Base-by-base conservation (phyloP, 495 filamentous ascomycete genomes). In the Penicillium fimorum region DNA sequence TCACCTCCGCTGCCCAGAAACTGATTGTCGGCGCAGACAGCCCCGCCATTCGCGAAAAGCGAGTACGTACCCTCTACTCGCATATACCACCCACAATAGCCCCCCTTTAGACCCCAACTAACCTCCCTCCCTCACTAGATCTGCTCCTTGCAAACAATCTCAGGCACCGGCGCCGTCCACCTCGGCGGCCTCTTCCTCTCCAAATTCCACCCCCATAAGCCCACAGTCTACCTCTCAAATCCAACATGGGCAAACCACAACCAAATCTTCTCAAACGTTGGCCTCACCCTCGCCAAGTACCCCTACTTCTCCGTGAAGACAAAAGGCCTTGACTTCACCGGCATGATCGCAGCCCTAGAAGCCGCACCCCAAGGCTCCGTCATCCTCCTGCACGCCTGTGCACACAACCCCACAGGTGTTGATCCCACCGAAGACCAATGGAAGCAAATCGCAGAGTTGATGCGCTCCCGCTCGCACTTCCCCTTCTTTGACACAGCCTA, bases 401-500 rank as follows among this genome's bases (percentile, higher is more conserved):
- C 94, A 25, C 94, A 97, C 79, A 99, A 99, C 74, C 94, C 94
- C 22, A 99, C 94, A 13, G 94, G 94, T 56, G 94, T 99, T 50
- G 94, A 99, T 75, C 94, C 91, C 20, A 94, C 94, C 18, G 80
- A 84, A 50, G 91, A 92, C 35, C 94, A 99, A 76, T 99, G 94
- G 94, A 90, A 87, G 67, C 77, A 95, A 63, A 83, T 99, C 57
- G 92, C 92, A 50, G 66, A 79, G 6, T 65, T 96, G 24, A 85
- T 97, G 69, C 79, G 81, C 50, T 67, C 75, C 29, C 89, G 87
- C 72, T 80, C 82, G 40, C 95, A 92, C 73, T 97, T 99, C 80
- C 95, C 94, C 62, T 99, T 97, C 84, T 97, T 99, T 79, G 94
- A 99, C 79, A 88, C 82, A 65, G 94, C 94, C 42, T 99, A 99